A percentile compares a stretch with the other conserved stretches of the same genome.
Conservation (phyloP, 148 eudicot genomes). For the Pouteria glomerata region DNA sequence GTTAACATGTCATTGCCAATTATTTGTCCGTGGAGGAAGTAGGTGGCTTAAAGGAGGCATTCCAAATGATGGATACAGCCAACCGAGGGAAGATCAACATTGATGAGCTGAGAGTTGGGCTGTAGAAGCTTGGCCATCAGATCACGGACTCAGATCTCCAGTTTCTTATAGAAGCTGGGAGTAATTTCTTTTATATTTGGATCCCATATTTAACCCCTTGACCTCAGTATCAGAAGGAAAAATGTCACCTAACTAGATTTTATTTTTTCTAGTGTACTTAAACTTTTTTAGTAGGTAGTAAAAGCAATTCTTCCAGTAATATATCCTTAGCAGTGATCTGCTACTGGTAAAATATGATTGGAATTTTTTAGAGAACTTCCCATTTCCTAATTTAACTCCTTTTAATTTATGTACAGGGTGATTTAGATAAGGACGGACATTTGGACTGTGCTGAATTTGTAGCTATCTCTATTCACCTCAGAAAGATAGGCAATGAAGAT, state of each 20-base stretch:
- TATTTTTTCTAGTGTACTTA: too few relatives aligned
- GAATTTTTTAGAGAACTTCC: not conserved
- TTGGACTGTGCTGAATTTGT: slow-evolving; percentile 66
- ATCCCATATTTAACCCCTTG: not conserved
- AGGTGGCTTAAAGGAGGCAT: slow-evolving; percentile 40
- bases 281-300: too few relatives aligned
- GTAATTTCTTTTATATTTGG: not conserved
- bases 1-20: slow-evolving; percentile 39
- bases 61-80: slow-evolving; percentile 38
- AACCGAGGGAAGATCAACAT: slow-evolving; percentile 37
- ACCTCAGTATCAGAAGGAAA: not conserved
- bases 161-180: slow-evolving; percentile 41
- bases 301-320: not conserved
- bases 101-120: too few relatives aligned
- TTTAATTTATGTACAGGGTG: slow-evolving; percentile 47
- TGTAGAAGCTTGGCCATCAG: slow-evolving; percentile 39
- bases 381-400: not conserved
- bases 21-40: slow-evolving; percentile 46
- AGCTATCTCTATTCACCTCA: slow-evolving; percentile 65
- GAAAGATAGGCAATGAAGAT: slow-evolving; percentile 68
- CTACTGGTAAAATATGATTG: not conserved
- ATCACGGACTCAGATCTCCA: slow-evolving; percentile 36
- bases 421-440: slow-evolving; percentile 66
- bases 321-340: too few relatives aligned
- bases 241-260: not conserved